Conservation (phyloP, 139 green algal species). For the Penium margaritaceum region DNA sequence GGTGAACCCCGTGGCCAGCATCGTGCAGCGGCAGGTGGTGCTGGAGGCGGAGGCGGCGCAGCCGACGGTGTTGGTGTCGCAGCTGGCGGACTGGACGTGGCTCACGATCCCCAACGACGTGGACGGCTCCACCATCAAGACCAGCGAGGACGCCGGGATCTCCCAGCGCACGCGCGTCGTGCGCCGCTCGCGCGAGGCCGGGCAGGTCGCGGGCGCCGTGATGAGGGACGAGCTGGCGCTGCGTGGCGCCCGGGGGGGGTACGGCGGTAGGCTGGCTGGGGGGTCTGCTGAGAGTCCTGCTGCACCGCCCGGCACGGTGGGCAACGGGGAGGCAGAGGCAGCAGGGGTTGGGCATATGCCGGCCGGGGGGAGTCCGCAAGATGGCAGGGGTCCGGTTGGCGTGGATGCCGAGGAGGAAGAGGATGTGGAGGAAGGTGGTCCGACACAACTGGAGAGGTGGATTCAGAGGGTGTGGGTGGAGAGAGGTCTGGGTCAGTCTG, state of each 20-base stretch:
- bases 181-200: slow-evolving; percentile 4
- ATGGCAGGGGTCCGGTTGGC: too few species aligned
- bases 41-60: slow-evolving; percentile 5
- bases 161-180: background rate
- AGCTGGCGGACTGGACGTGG: slow-evolving; percentile 19
- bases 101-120: slow-evolving; percentile 11
- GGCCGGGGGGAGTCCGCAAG: too few species aligned
- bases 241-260: background rate
- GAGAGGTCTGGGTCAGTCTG: too few species aligned
- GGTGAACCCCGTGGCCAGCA: slow-evolving; percentile 8
- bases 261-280: background rate
- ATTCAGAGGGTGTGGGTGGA: too few species aligned
- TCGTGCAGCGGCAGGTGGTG: slow-evolving; percentile 12
- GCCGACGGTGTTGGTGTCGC: slow-evolving; percentile 7
- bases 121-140: background rate
- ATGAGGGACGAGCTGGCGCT: background rate
- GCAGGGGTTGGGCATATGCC: too few species aligned
- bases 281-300: background rate
- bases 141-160: slow-evolving; percentile 7
- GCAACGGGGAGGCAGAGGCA: too few species aligned
- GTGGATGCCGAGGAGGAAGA: too few species aligned
- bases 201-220: background rate
- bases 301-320: too few species aligned
- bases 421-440: too few species aligned
- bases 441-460: too few species aligned